phyloP scores from a whole-genome alignment of 2,329 filamentous ascomycete genomes.

The Xylariales sp. region DNA sequence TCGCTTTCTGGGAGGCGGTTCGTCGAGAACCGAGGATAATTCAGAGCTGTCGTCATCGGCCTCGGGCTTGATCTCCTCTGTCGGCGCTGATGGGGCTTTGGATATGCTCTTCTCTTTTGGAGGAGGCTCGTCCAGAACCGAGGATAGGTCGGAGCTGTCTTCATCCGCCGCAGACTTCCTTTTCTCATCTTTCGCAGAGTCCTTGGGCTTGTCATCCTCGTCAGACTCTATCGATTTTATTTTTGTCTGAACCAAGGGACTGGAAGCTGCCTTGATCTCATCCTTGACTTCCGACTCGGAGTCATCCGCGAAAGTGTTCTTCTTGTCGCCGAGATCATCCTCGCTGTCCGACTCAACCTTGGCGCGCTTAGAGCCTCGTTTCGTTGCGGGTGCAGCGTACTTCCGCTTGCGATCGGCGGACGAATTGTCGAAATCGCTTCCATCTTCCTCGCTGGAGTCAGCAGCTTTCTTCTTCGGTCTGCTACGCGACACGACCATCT shows the following conservation, averaged over 20 bases:
- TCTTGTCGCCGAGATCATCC: conserved; percentile 15
- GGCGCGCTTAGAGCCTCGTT: conserved; percentile 15
- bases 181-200: conserved; percentile 22
- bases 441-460: conserved; percentile 25
- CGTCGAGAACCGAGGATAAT: conserved; percentile 69
- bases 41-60: conserved; percentile 32
- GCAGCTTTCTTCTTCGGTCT: conserved; percentile 25
- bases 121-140: too few species aligned
- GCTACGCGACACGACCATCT: conserved; percentile 18
- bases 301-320: conserved; percentile 10
- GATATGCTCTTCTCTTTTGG: too few species aligned
- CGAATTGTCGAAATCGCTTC: conserved; percentile 10
- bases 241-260: too few species aligned
- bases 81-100: too few species aligned
- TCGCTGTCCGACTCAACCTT: conserved; percentile 23
- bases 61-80: conserved; percentile 4
- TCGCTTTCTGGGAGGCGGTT: conserved; percentile 51
- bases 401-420: conserved; percentile 20
- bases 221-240: background rate
- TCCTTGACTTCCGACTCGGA: conserved; percentile 5
- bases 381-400: conserved; percentile 15
- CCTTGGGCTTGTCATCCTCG: conserved; percentile 24
- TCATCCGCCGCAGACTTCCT: too few species aligned
- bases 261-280: background rate
- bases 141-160: too few species aligned